These are phyloP conservation scores for Hymenoscyphus linearis DNA, from an alignment of 2,329 filamentous ascomycete species.

Conservation along the genomic window DNA sequence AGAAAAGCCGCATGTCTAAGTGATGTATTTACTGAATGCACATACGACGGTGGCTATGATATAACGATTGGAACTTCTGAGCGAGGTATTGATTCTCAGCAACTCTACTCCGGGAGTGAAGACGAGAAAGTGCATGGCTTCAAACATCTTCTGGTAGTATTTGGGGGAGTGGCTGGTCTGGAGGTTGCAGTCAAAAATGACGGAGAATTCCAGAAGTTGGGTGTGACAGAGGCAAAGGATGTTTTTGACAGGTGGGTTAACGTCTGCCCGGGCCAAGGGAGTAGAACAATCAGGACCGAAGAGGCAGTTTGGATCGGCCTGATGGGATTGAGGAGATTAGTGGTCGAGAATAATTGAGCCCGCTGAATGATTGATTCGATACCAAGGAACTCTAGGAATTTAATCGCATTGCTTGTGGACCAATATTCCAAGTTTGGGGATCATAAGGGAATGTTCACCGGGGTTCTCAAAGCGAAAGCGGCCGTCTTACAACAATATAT, in stretches of 20 bases:
- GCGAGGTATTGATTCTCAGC: slow-evolving; percentile 47
- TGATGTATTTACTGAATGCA: slow-evolving; percentile 70
- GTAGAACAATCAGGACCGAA: slow-evolving; percentile 75
- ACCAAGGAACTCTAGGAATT: not conserved
- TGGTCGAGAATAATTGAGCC: slow-evolving; percentile 31
- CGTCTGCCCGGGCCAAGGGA: slow-evolving; percentile 73
- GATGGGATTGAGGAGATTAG: slow-evolving; percentile 57
- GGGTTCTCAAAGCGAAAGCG: not conserved
- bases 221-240: slow-evolving; percentile 58
- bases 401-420: not conserved
- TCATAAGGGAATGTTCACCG: not conserved
- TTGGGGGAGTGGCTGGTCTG: slow-evolving; percentile 75
- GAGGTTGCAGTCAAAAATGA: slow-evolving; percentile 68
- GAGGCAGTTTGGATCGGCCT: slow-evolving; percentile 77
- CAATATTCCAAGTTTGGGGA: not conserved
- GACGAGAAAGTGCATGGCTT: slow-evolving; percentile 39
- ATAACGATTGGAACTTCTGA: slow-evolving; percentile 80
- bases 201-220: slow-evolving; percentile 46
- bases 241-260: slow-evolving; percentile 85
- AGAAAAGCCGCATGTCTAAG: slow-evolving; percentile 63
- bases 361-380: not conserved
- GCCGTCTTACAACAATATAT: not conserved
- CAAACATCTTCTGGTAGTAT: slow-evolving; percentile 70
- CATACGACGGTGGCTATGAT: slow-evolving; percentile 74
- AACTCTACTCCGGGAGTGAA: slow-evolving; percentile 25